A percentile compares a stretch with the other conserved stretches of the same genome.
Conservation (phyloP, 2,329 filamentous ascomycete species). For the Colletotrichum chrysophilum region DNA sequence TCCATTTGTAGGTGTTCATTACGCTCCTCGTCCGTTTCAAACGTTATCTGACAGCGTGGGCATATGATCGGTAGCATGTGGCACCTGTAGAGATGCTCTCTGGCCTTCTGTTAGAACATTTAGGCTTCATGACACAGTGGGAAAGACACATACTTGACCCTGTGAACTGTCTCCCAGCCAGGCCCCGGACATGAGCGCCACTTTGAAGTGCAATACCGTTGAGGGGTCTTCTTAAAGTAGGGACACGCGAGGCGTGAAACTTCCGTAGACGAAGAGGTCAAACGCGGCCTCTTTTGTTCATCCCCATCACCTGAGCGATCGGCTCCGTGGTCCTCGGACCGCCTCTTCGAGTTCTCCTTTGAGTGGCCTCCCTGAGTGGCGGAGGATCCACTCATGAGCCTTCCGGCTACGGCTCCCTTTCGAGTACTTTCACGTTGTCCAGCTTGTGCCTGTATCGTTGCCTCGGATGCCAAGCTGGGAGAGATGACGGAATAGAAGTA, state of each 20-base stretch:
- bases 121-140: no score
- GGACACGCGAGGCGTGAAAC: not conserved
- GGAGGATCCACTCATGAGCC: no score
- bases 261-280: not conserved
- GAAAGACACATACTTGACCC: not conserved
- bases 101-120: not conserved
- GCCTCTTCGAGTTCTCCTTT: no score
- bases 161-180: not conserved
- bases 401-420: no score
- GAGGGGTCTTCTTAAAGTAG: not conserved
- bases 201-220: not conserved
- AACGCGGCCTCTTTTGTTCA: constrained; percentile 33
- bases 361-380: no score
- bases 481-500: no score
- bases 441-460: no score
- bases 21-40: not conserved
- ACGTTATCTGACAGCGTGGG: not conserved
- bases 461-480: no score
- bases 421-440: no score
- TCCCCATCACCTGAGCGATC: not conserved
- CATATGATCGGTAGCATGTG: not conserved
- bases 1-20: not conserved
- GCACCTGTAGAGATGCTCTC: not conserved
- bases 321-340: no score
- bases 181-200: not conserved